phyloP scores from a whole-genome alignment of 2,329 filamentous ascomycete genomes.

The Rhytidhysteron rufulum region DNA sequence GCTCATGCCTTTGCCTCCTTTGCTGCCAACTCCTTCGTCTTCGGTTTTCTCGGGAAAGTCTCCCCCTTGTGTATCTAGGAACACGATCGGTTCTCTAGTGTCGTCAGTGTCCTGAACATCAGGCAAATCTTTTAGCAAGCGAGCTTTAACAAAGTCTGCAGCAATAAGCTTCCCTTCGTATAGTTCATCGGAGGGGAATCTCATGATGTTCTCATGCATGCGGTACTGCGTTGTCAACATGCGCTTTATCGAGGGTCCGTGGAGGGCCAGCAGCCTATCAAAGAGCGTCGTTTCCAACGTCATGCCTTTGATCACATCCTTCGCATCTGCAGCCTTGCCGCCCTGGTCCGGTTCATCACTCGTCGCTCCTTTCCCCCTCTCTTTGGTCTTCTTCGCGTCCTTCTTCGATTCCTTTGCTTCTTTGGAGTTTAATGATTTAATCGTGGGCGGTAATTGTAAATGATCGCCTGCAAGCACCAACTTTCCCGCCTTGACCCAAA shows the following conservation, averaged over 20 bases:
- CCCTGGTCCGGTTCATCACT: constrained; percentile 13
- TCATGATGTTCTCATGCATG: constrained; percentile 96
- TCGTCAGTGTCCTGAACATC: constrained; percentile 77
- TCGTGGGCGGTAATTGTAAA: constrained; percentile 87
- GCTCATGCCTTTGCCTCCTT: constrained; percentile 45
- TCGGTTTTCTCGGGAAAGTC: constrained; percentile 82
- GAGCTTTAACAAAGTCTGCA: constrained; percentile 69
- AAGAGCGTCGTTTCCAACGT: constrained; percentile 88
- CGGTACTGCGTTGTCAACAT: constrained; percentile 98
- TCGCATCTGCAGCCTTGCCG: constrained; percentile 38
- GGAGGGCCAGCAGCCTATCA: constrained; percentile 76
- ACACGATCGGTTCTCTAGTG: constrained; percentile 81
- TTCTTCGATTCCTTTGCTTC: constrained; percentile 28
- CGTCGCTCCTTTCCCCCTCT: constrained; percentile 37
- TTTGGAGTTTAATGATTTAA: constrained; percentile 67
- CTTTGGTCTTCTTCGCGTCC: constrained; percentile 30
- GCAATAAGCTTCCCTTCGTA: constrained; percentile 81
- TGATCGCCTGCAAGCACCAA: constrained; percentile 92
- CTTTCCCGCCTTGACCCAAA: constrained; percentile 68
- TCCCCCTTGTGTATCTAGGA: constrained; percentile 94
- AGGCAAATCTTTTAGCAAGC: constrained; percentile 71
- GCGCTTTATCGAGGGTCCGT: constrained; percentile 79
- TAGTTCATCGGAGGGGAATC: constrained; percentile 82
- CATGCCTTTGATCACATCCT: constrained; percentile 45
- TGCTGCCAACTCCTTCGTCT: constrained; percentile 59